phyloP scores from a whole-genome alignment of 1,139 yeast genomes.

The Pichia sp. region DNA sequence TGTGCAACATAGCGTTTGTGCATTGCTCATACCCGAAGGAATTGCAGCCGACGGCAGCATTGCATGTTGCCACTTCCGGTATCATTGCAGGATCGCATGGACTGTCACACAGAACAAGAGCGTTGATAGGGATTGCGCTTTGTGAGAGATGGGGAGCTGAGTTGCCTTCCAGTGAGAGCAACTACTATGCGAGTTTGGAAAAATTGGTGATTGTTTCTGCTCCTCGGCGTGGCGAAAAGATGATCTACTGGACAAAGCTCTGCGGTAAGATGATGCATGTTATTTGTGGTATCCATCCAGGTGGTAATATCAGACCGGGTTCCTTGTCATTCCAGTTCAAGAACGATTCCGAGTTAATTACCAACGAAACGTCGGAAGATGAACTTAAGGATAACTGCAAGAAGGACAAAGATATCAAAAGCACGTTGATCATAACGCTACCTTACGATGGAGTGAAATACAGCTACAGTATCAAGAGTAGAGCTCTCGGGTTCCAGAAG shows the following conservation, averaged over 20 bases:
- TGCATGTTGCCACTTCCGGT: slow-evolving; percentile 64
- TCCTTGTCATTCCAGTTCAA: slow-evolving; percentile 36
- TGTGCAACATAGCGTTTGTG: slow-evolving; percentile 63
- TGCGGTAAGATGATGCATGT: slow-evolving; percentile 67
- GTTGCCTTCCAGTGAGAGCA: slow-evolving; percentile 49
- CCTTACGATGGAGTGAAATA: slow-evolving; percentile 50
- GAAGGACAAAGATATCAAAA: slow-evolving; percentile 17
- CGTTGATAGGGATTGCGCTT: slow-evolving; percentile 60
- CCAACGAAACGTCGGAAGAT: slow-evolving; percentile 3
- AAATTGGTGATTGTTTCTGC: slow-evolving; percentile 43
- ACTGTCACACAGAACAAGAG: slow-evolving; percentile 59
- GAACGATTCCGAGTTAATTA: slow-evolving; percentile 24
- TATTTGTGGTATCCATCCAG: slow-evolving; percentile 70
- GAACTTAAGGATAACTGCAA: not conserved
- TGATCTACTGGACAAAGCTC: slow-evolving; percentile 62
- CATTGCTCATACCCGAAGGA: slow-evolving; percentile 71
- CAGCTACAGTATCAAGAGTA: slow-evolving; percentile 50
- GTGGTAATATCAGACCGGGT: slow-evolving; percentile 61
- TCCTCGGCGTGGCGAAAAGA: slow-evolving; percentile 40
- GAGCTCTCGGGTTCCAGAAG: slow-evolving; percentile 48
- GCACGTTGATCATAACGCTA: slow-evolving; percentile 38
- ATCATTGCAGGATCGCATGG: slow-evolving; percentile 68
- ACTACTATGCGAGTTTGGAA: slow-evolving; percentile 40
- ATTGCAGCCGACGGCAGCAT: slow-evolving; percentile 63
- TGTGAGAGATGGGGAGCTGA: slow-evolving; percentile 78